A percentile compares a stretch with the other conserved stretches of the same genome.
Conservation (phyloP, 2,329 filamentous ascomycete species). For the Aspergillus neoniger region DNA sequence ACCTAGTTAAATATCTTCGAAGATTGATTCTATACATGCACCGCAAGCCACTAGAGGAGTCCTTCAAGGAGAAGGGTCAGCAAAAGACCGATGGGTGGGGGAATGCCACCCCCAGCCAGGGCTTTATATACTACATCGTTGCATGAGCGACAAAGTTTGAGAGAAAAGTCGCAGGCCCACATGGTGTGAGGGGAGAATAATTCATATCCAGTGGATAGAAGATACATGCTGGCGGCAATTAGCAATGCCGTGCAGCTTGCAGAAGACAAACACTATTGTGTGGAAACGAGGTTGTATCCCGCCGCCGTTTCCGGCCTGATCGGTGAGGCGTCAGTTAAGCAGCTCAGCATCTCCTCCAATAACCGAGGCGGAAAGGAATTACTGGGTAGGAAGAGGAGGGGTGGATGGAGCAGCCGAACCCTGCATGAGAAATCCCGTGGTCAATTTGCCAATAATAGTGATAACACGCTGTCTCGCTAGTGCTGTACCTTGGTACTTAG, state of each 20-base stretch:
- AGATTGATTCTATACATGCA: not conserved
- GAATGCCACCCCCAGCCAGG: not conserved
- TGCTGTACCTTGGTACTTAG: not conserved
- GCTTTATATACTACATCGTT: not conserved
- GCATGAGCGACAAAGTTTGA: not conserved
- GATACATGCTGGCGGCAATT: no score
- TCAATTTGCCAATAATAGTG: not conserved
- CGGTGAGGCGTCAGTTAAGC: not conserved
- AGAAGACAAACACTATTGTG: not conserved
- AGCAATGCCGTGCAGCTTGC: not conserved
- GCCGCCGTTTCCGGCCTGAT: not conserved
- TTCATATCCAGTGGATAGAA: not conserved
- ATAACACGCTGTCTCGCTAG: not conserved
- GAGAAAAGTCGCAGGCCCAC: not conserved
- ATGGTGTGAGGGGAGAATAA: not conserved
- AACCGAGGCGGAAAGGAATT: not conserved
- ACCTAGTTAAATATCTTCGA: not conserved
- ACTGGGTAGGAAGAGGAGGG: not conserved
- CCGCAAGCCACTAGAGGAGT: not conserved
- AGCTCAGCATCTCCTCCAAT: not conserved
- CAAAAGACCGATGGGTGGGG: not conserved
- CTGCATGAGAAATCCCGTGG: not conserved
- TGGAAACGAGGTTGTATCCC: not conserved
- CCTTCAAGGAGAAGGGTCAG: not conserved
- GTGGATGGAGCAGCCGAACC: not conserved